Percentiles rank a stretch among this genome's conserved stretches.
These are phyloP conservation scores for Phialocephala subalpina DNA, from an alignment of 2,329 filamentous ascomycete species.

Conservation along the genomic window DNA sequence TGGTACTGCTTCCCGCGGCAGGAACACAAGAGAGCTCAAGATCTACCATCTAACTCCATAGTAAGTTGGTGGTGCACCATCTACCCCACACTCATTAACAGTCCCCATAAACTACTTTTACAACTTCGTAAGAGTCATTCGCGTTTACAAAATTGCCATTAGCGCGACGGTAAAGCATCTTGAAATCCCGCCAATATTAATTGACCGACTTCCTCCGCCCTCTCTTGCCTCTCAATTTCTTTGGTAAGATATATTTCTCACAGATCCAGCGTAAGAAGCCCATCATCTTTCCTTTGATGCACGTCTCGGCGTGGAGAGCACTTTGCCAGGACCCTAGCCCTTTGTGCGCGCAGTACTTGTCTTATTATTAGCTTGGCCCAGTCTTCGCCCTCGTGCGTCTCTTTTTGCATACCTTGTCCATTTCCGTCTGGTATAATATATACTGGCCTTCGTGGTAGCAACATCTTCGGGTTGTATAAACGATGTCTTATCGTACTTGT, in stretches of 20 bases:
- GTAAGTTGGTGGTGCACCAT: too few species aligned
- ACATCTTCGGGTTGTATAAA: constrained; percentile 30
- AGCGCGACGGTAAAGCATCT: constrained; percentile 21
- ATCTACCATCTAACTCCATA: too few species aligned
- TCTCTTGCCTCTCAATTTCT: too few species aligned
- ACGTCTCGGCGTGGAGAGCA: constrained; percentile 32
- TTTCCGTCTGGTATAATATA: constrained; percentile 38
- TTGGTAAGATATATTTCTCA: constrained; percentile 15
- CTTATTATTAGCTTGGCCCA: constrained; percentile 8
- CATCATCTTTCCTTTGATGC: constrained; percentile 38
- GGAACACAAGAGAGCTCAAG: too few species aligned
- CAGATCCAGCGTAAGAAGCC: constrained; percentile 39
- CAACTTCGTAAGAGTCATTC: constrained; percentile 28
- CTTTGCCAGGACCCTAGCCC: constrained; percentile 25
- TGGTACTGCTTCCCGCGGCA: too few species aligned
- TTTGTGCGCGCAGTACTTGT: constrained; percentile 21
- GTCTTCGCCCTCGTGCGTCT: too few species aligned
- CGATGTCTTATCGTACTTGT: constrained; percentile 29
- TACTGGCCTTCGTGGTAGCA: constrained; percentile 35
- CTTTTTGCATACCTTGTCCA: constrained; percentile 31
- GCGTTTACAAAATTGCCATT: constrained; percentile 26
- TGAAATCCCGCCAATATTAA: constrained; percentile 20
- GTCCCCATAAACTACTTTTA: constrained; percentile 23
- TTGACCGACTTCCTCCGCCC: constrained; percentile 10
- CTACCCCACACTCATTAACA: too few species aligned